Evolutionary conservation across 345 rosid species (phyloP), one percentile per base, ranked within the genome.

Genomic region (Eutrema yunnanense): DNA sequence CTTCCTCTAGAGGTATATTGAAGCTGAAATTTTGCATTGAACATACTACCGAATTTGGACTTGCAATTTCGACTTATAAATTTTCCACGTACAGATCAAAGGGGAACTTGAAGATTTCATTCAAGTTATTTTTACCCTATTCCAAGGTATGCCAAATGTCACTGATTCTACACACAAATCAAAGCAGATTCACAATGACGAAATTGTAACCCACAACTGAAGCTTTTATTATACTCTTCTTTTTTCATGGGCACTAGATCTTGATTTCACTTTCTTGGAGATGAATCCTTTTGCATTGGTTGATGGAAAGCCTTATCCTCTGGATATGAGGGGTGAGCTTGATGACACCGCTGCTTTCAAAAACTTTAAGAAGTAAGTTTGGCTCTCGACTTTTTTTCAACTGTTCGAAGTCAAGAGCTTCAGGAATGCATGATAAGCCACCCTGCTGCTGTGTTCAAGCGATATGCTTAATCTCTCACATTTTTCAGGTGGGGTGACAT

Each of bases 271-370:
- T 46, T 92, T 92, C 87, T 86, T 95, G 22, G 99, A 95, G 86
- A 95, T 95, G 99, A 92, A 95, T 79, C 99, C 99, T 49, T 95
- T 95, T 75, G 77, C 99, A 32, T 76, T 95, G 74, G 92, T 92
- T 75, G 83, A 90, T 59, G 90, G 92, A 72, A 95, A 86, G 85
- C 99, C 98, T 74, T 95, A 95, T 83, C 98, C 97, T 61, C 71
- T 90, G 84, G 99, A 95, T 78, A 92, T 92, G 96, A 90, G 99
- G 81, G 96, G 99, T 70, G 98, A 95, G 82, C 92, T 95, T 60
- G 96, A 95, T 64, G 98, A 92, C 80, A 95, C 98, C 64, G 98
- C 99, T 74, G 82, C 97, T 78, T 90, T 90, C 85, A 95, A 95
- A 84, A 95, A 92, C 89, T 95, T 95, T 81, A 90, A 90, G 81